Conservation (phyloP, 768 basidiomycete genomes). For the Exsudoporus frostii region DNA sequence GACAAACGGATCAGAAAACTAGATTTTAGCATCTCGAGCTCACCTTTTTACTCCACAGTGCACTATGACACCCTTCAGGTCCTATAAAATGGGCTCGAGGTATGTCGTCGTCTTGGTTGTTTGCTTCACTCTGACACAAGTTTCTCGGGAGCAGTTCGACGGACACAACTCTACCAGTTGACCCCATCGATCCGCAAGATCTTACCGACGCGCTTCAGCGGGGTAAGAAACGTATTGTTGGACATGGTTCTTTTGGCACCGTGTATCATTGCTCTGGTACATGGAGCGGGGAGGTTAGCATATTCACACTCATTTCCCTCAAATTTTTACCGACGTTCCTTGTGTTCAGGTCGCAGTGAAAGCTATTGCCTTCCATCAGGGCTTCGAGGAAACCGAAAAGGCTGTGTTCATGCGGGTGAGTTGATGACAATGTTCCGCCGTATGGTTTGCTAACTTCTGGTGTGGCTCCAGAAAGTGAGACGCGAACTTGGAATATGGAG, state of each 20-base stretch:
- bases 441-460: background rate
- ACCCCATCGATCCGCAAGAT: background rate
- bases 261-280: background rate
- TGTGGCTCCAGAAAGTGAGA: background rate
- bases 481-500: slow-evolving; percentile 9
- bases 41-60: too few species aligned
- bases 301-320: too few species aligned
- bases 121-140: background rate
- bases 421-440: background rate
- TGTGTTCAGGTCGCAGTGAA: slow-evolving; percentile 3
- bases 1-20: too few species aligned
- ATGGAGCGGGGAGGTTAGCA: background rate
- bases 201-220: background rate
- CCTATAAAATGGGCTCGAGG: background rate
- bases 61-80: too few species aligned
- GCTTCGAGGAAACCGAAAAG: background rate
- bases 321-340: too few species aligned
- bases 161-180: background rate
- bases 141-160: background rate
- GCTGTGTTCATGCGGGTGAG: background rate
- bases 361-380: background rate
- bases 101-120: background rate
- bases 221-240: background rate
- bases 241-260: too few species aligned
- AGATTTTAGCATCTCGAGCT: background rate